Evolutionary conservation across 2,329 filamentous ascomycete species (phyloP), one percentile per base, ranked within the genome.

Genomic region (Coleophoma crateriformis): DNA sequence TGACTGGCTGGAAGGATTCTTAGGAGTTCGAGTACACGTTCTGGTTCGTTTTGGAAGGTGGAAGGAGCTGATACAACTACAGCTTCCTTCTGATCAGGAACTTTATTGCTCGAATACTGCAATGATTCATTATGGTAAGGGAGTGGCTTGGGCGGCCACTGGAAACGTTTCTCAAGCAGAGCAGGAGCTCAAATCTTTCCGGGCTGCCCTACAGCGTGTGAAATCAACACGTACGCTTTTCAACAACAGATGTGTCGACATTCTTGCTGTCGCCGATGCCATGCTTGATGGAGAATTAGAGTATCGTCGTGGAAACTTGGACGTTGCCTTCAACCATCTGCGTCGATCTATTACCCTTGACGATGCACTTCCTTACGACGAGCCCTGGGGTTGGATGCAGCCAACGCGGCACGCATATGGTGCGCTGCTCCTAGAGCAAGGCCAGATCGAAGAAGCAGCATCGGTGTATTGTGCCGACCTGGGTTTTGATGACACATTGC

Each of bases 351-450:
- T 87, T 19, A 61, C 67, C 1, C 71, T 78, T 2, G 83, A 88
- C 54, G 84, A 87, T 58, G 66, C 64, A 0, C 71, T 90, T 27
- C 81, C 80, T 0, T 90, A 87, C 53, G 82, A 85, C 45, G 87
- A 90, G 62, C 87, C 87, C 0, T 89, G 85, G 85, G 84, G 83
- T 0, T 90, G 86, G 85, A 88, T 90, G 85, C 83, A 87, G 61
- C 86, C 86, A 0, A 78, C 81, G 0, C 72, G 85, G 3, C 86
- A 90, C 63, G 85, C 85, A 0, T 84, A 84, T 46, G 85, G 82
- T 1, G 86, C 85, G 0, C 69, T 90, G 3, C 63, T 88, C 32
- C 71, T 88, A 12, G 86, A 90, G 60, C 84, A 86, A 59, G 80
- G 77, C 0, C 69, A 68, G n/a, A 68, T 78, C 0, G 71, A 77